Conservation (phyloP, 768 basidiomycete genomes). For the Rubroboletus pulcherrimus region DNA sequence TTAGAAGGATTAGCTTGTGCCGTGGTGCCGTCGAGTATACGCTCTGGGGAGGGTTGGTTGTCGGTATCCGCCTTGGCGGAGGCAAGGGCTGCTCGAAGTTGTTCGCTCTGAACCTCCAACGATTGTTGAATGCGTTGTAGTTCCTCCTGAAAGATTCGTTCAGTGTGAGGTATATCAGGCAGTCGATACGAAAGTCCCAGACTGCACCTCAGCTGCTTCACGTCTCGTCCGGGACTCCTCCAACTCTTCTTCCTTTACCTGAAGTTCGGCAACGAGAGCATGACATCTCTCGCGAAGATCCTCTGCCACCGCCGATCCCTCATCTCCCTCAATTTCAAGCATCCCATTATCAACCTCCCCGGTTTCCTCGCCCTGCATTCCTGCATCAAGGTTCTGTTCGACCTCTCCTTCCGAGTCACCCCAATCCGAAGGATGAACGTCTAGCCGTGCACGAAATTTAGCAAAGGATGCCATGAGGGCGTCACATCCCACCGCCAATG, state of each 20-base stretch:
- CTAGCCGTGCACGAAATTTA: conserved; percentile 26
- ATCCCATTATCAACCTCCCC: conserved; percentile 9
- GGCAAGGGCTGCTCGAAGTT: conserved; percentile 15
- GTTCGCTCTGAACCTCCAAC: conserved; percentile 18
- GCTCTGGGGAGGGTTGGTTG: background rate
- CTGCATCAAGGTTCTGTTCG: conserved; percentile 19
- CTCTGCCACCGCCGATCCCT: background rate
- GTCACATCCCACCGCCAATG: conserved; percentile 20
- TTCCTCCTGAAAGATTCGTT: conserved; percentile 17
- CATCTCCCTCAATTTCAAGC: conserved; percentile 10
- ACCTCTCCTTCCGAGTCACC: conserved; percentile 25
- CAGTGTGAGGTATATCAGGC: conserved; percentile 5
- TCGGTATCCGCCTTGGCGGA: conserved; percentile 5
- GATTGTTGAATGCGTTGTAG: conserved; percentile 12
- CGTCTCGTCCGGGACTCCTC: conserved; percentile 13
- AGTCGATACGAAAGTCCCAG: background rate
- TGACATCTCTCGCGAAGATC: conserved; percentile 14
- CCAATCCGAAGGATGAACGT: conserved; percentile 20
- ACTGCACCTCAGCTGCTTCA: conserved; percentile 21
- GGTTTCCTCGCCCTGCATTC: conserved; percentile 13
- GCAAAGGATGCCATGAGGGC: conserved; percentile 31
- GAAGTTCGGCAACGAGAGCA: conserved; percentile 18
- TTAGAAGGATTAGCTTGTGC: background rate
- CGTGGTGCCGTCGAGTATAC: conserved; percentile 2
- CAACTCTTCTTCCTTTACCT: conserved; percentile 18